These are phyloP conservation scores for Juglanconis oblonga DNA, from an alignment of 2,329 filamentous ascomycete species.

Conservation along the genomic window DNA sequence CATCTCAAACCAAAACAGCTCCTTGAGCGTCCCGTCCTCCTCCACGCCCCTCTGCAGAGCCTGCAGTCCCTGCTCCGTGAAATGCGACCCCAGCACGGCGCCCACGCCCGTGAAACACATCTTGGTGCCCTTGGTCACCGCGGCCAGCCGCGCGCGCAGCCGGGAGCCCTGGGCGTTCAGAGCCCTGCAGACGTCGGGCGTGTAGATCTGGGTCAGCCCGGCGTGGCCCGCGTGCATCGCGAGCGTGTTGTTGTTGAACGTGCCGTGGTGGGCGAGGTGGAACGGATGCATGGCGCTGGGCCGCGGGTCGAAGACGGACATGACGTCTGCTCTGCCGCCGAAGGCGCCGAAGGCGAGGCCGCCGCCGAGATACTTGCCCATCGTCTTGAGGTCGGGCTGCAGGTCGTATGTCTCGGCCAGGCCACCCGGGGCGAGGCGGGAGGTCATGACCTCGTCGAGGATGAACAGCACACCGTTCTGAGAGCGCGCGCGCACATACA, in stretches of 20 bases:
- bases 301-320: slow-evolving; percentile 14
- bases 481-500: not conserved
- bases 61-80: slow-evolving; percentile 19
- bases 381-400: slow-evolving; percentile 53
- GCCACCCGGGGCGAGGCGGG: slow-evolving; percentile 52
- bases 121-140: slow-evolving; percentile 31
- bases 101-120: slow-evolving; percentile 37
- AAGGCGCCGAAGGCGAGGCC: slow-evolving; percentile 59
- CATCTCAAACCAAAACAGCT: slow-evolving; percentile 25
- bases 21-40: slow-evolving; percentile 21
- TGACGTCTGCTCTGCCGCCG: slow-evolving; percentile 39
- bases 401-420: slow-evolving; percentile 41
- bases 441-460: slow-evolving; percentile 71
- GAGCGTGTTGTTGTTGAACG: slow-evolving; percentile 66
- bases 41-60: slow-evolving; percentile 11
- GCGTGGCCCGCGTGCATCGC: slow-evolving; percentile 54
- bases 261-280: slow-evolving; percentile 54
- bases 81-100: slow-evolving; percentile 35
- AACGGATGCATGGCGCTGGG: not conserved
- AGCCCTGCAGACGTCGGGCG: slow-evolving; percentile 27
- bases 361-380: slow-evolving; percentile 59
- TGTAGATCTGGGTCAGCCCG: slow-evolving; percentile 34
- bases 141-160: slow-evolving; percentile 29
- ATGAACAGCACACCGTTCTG: slow-evolving; percentile 57
- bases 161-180: slow-evolving; percentile 32